These are phyloP conservation scores for Puccinia horiana DNA, from an alignment of 1,284 basidiomycete genomes.

Conservation along the genomic window DNA sequence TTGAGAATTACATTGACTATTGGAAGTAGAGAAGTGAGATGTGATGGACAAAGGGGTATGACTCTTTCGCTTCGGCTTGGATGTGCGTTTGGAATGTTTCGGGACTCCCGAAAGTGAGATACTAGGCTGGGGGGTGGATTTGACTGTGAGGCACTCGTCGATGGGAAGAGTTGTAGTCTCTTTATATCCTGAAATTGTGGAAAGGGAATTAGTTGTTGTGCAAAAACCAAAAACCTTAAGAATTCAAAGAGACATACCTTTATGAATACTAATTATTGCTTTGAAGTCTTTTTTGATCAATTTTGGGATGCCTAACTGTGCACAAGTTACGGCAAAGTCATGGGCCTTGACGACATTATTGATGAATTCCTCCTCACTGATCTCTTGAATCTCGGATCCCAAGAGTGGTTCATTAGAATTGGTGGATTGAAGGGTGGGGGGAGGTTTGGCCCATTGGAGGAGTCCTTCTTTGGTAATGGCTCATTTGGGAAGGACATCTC, in stretches of 20 bases:
- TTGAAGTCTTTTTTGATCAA: background rate
- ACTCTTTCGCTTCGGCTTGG: background rate
- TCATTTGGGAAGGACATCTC: too few relatives aligned
- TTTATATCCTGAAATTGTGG: background rate
- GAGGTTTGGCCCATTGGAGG: too few relatives aligned
- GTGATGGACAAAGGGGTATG: background rate
- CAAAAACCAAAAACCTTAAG: background rate
- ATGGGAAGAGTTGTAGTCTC: background rate
- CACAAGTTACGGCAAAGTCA: too few relatives aligned
- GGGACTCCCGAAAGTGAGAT: background rate
- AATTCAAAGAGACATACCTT: background rate
- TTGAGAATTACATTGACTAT: too few relatives aligned
- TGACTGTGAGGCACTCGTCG: background rate
- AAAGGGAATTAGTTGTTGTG: too few relatives aligned
- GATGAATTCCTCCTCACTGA: too few relatives aligned
- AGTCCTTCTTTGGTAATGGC: too few relatives aligned
- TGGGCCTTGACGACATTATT: too few relatives aligned
- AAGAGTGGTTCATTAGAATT: too few relatives aligned
- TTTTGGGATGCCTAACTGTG: background rate
- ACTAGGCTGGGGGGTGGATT: background rate
- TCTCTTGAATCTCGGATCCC: too few relatives aligned
- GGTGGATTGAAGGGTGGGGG: too few relatives aligned
- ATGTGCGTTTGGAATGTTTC: background rate
- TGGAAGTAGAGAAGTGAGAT: background rate
- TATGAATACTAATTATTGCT: background rate